A percentile compares a stretch with the other conserved stretches of the same genome.
Evolutionary conservation across 768 basidiomycete genomes (phyloP).

Genomic region (Pleurotus djamor): DNA sequence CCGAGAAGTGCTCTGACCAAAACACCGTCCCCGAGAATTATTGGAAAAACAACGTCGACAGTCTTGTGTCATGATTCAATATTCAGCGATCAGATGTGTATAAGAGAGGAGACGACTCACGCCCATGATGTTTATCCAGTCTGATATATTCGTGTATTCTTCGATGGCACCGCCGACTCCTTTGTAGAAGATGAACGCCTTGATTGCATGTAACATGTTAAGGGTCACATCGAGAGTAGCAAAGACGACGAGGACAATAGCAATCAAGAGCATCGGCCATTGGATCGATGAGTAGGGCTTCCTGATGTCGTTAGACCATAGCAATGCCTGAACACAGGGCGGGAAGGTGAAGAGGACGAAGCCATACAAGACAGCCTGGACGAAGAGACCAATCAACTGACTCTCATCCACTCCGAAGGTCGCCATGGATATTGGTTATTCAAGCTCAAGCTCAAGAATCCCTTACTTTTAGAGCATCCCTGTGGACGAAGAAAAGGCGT

Average conservation of each 20-base stretch:
- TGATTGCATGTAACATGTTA: neutral
- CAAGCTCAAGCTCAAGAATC: too few species aligned
- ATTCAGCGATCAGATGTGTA: too few species aligned
- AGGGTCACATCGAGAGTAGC: neutral
- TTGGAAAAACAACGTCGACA: conserved; percentile 2
- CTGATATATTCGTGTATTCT: neutral
- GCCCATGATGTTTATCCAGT: neutral
- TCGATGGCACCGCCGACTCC: too few species aligned
- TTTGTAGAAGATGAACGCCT: neutral
- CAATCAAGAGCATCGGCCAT: neutral
- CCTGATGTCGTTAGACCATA: neutral
- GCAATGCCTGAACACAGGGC: neutral
- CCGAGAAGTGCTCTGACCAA: conserved; percentile 3
- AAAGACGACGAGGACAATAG: neutral
- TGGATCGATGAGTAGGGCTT: neutral
- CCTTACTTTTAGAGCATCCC: too few species aligned
- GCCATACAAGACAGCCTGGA: too few species aligned
- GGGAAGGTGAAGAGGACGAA: neutral
- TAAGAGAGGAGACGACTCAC: neutral
- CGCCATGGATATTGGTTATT: too few species aligned
- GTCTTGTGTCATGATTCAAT: conserved; percentile 1
- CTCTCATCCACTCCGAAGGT: too few species aligned
- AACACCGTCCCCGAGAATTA: conserved; percentile 9
- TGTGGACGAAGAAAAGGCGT: too few species aligned
- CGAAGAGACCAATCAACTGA: too few species aligned